Evolutionary conservation across 768 basidiomycete species (phyloP), one percentile per base, ranked within the genome.

Genomic region (Mrakia gelida): DNA sequence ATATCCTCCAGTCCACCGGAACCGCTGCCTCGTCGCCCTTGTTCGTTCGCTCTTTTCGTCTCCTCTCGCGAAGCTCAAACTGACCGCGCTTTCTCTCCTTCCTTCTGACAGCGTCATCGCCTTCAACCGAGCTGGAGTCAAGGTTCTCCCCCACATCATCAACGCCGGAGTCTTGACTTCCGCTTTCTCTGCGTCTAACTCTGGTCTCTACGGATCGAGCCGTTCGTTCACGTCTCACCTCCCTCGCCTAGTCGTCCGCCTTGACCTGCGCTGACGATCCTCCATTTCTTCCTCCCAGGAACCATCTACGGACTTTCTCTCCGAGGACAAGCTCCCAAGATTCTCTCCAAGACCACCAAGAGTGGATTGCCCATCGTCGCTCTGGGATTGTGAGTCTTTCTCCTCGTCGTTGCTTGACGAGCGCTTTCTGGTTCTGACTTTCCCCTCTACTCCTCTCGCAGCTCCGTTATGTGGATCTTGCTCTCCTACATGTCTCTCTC

Each of bases 21-120:
- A 92, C 88, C 65, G 92, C 92, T n/a, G 89, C 90, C 0, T 83
- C 90, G 73, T 93, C 92, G 5, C 93, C 93, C 3, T 95, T 92
- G 84, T 92, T 94, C 75, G 90, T 94, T 80, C 38, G 38, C 38
- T 38, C 38, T 38, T 38, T 38, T 38, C 45, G 2, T 11, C 11
- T 16, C 45, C 15, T 45, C 45, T 45, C 45, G n/a, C n/a, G 7
- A 45, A 10, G 11, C 49, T 52, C 18, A 5, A 52, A 5, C 16
- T 52, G 18, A 52, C 9, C 18, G 2, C 18, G 16, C 1, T 13
- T 45, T 13, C 5, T 45, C 18, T 52, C 18, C 13, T 52, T 52
- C 18, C 49, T 7, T 21, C 49, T 52, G 1, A 16, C 49, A 52
- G 49, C 84, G 93, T 94, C 75, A 91, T 94, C 80, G 93, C 92